phyloP scores from a whole-genome alignment of 2,329 filamentous ascomycete species.

The Colletotrichum coccodes region DNA sequence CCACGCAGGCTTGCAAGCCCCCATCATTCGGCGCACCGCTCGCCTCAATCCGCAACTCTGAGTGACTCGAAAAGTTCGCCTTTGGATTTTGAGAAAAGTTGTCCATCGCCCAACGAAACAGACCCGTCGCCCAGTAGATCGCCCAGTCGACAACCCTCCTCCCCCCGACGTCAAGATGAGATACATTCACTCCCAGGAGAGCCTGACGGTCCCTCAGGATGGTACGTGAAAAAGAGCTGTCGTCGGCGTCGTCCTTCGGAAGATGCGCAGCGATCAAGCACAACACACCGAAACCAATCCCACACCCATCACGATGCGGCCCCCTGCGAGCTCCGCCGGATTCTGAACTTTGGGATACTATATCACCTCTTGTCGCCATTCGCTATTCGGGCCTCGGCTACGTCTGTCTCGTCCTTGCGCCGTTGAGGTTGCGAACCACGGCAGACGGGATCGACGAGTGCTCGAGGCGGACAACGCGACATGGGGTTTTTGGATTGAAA shows the following conservation, averaged over 20 bases:
- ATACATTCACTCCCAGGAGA: conserved; percentile 99
- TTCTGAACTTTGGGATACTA: conserved; percentile 32
- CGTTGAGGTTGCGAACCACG: background rate
- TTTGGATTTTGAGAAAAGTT: conserved; percentile 1
- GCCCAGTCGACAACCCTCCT: conserved; percentile 42
- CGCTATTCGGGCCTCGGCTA: background rate
- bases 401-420: background rate
- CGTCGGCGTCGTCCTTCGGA: conserved; percentile 2
- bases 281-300: conserved; percentile 1
- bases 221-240: conserved; percentile 71
- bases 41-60: conserved; percentile 22
- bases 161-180: conserved; percentile 85
- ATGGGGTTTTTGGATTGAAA: conserved; percentile 33
- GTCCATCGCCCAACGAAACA: conserved; percentile 42
- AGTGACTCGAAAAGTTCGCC: conserved; percentile 32
- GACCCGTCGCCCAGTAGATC: conserved; percentile 30
- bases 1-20: background rate
- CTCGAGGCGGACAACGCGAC: conserved; percentile 10
- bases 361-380: conserved; percentile 4
- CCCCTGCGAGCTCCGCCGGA: conserved; percentile 31
- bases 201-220: conserved; percentile 94
- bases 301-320: conserved; percentile 12
- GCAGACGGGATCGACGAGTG: conserved; percentile 8
- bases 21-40: conserved; percentile 26
- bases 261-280: conserved; percentile 8